Evolutionary conservation across 176 grass and related monocot genomes (phyloP), one percentile per base, ranked within the genome.

Genomic region (Rhynchospora pubera): DNA sequence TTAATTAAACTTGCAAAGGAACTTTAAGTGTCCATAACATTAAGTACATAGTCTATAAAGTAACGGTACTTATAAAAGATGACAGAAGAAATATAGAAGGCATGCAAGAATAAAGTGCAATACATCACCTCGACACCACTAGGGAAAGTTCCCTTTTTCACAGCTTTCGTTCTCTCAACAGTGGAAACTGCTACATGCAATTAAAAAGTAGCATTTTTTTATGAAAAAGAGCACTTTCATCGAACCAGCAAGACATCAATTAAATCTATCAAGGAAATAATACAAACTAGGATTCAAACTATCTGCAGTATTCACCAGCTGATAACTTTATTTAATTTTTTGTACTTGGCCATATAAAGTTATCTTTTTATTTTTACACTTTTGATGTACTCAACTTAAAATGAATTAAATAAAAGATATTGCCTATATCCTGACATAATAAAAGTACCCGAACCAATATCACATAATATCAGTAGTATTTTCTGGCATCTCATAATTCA

Each of bases 141-240:
- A 78, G 83, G 83, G 60, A 85, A 85, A 76, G 12, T 78, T 77
- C 56, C 10, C 51, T 85, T 77, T 65, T 58, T 21, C 55, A 50
- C 46, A 24, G 52, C 56, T 16, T 45, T 3, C 4, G 53, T 80
- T 45, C 62, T 80, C 57, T 62, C 56, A 62, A n/a, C 6, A 80
- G n/a, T 7, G 3, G 62, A 18, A 48, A 10, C 79, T 82, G 62
- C 47, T 51, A 52, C 39, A 82, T 24, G 15, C 21, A 50, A 66
- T 74, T 45, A 34, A 12, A 67, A 66, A 59, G 15, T 46, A 45
- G 47, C 21, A 39, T 80, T 46, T 46, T n/a, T 16, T 63, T 62
- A n/a, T 62, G 7, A 80, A 82, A 39, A 52, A 10, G 1, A 77
- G 56, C 26, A 77, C 67, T 77, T 53, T 77, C 46, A 74, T 24